Percentiles rank a stretch among this genome's conserved stretches.
Evolutionary conservation across 148 eudicot genomes (phyloP).

Genomic region (Dysphania ambrosioides): DNA sequence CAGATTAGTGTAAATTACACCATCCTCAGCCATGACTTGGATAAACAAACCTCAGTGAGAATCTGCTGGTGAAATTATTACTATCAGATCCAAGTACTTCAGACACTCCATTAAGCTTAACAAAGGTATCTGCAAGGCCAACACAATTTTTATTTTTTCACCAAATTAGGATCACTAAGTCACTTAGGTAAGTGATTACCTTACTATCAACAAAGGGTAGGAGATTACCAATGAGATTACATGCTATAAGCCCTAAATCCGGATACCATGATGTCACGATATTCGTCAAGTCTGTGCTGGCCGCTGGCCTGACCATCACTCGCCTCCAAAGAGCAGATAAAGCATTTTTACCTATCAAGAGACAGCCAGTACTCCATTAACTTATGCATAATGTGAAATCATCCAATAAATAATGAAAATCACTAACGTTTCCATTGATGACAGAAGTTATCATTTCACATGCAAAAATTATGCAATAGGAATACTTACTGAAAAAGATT

Average conservation of each 20-base stretch:
- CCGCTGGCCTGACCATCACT: constrained; percentile 60
- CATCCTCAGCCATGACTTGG: neutral
- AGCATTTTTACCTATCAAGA: constrained; percentile 46
- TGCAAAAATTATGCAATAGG: neutral
- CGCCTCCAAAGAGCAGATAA: constrained; percentile 86
- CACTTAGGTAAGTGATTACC: constrained; percentile 39
- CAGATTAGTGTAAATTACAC: neutral
- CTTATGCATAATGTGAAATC: neutral
- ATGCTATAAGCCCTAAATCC: constrained; percentile 56
- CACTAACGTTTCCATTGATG: neutral
- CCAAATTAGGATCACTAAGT: neutral
- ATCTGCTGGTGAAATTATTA: constrained; percentile 43
- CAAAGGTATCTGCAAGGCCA: constrained; percentile 61
- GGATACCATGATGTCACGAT: constrained; percentile 67
- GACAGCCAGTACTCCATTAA: neutral
- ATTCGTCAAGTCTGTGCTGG: constrained; percentile 48
- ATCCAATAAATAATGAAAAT: neutral
- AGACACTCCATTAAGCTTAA: constrained; percentile 44
- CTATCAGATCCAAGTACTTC: constrained; percentile 32
- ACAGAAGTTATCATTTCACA: neutral
- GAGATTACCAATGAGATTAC: constrained; percentile 58
- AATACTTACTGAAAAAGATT: no score
- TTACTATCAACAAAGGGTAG: no score
- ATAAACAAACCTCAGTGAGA: constrained; percentile 58
- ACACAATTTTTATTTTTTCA: constrained; percentile 6